Percentiles rank a stretch among this genome's conserved stretches.
phyloP scores from a whole-genome alignment of 345 rosid genomes.

The Rhizophora apiculata region DNA sequence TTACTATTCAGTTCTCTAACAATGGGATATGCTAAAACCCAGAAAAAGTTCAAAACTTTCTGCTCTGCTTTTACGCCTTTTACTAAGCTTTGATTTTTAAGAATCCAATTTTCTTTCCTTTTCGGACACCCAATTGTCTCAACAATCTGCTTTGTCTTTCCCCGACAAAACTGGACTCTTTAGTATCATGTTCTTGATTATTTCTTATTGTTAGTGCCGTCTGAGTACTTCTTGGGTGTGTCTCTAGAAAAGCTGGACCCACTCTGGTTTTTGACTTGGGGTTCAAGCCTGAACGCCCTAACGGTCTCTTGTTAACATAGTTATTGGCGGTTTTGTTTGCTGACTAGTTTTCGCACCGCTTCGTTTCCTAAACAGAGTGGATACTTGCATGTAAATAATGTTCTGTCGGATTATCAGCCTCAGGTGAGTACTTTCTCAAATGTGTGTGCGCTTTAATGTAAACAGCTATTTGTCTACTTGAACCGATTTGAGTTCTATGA shows the following conservation, averaged over 20 bases:
- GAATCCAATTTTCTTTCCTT: too few relatives aligned
- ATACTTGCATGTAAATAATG: neutral
- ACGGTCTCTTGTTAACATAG: neutral
- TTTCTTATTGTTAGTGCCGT: neutral
- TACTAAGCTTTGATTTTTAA: too few relatives aligned
- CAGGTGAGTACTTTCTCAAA: neutral
- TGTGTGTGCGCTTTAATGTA: slow-evolving; percentile 6
- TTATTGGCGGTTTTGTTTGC: neutral
- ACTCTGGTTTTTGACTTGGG: neutral
- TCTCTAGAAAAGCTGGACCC: slow-evolving; percentile 1
- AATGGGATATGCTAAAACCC: too few relatives aligned
- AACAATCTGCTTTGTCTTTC: neutral
- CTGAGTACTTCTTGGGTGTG: slow-evolving; percentile 1
- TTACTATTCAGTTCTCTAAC: too few relatives aligned
- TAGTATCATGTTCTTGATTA: too few relatives aligned
- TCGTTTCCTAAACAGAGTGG: neutral
- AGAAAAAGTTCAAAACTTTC: too few relatives aligned
- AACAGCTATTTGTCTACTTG: neutral
- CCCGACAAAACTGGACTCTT: neutral
- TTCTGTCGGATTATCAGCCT: neutral
- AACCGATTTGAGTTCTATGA: neutral
- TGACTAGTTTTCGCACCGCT: neutral
- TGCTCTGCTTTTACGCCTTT: too few relatives aligned
- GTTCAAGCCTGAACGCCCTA: slow-evolving; percentile 5
- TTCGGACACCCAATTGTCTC: too few relatives aligned